Percentiles rank a stretch among this genome's conserved stretches.
Conservation (phyloP, 169 alveolate genomes). For the Eimeria maxima region DNA sequence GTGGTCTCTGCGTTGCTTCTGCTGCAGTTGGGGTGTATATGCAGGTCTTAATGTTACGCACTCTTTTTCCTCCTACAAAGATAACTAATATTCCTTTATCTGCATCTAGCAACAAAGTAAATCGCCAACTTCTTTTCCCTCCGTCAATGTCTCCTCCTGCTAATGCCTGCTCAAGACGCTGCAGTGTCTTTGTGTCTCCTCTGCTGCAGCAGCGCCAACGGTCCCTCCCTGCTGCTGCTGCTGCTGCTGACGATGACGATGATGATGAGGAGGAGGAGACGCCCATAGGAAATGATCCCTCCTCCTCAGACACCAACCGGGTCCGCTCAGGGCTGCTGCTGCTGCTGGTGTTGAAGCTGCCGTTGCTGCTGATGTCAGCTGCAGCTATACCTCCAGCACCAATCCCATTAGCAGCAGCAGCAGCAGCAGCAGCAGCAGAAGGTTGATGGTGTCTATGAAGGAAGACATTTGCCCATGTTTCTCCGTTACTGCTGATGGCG, state of each 20-base stretch:
- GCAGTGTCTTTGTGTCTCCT: not conserved
- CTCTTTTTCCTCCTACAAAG: constrained; percentile 21
- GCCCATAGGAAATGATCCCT: not conserved
- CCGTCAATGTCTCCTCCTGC: constrained; percentile 16
- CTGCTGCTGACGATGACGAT: not conserved
- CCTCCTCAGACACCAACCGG: not conserved
- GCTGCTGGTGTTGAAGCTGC: constrained; percentile 4
- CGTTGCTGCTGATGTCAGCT: constrained; percentile 17
- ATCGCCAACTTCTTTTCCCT: not conserved
- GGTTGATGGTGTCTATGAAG: not conserved
- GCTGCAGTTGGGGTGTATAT: not conserved
- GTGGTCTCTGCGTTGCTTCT: too few relatives aligned
- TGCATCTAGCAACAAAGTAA: constrained; percentile 18
- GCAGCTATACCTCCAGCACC: not conserved
- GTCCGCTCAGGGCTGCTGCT: constrained; percentile 13
- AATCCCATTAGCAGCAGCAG: not conserved
- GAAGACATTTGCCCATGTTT: constrained; percentile 10
- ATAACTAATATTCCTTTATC: not conserved
- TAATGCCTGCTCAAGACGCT: constrained; percentile 9
- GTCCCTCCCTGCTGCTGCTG: constrained; percentile 27
- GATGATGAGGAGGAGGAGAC: not conserved
- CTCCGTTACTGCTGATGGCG: constrained; percentile 68
- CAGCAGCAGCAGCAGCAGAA: constrained; percentile 3
- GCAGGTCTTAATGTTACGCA: not conserved
- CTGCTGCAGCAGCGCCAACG: constrained; percentile 11